Conservation (phyloP, 345 rosid genomes). For the Atalantia buxifolia region DNA sequence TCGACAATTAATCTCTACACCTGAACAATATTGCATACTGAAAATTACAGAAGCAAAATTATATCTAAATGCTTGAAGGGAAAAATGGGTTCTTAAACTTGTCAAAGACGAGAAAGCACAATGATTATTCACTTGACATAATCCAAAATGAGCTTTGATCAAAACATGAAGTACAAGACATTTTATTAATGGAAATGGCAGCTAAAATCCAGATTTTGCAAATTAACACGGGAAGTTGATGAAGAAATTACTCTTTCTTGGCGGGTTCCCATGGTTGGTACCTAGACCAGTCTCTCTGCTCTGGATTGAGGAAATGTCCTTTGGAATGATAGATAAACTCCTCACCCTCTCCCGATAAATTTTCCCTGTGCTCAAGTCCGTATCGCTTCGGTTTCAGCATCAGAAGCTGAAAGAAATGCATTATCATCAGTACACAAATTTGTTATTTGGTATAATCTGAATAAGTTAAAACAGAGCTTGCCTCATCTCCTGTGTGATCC, state of each 20-base stretch:
- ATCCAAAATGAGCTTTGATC: not conserved
- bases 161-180: not conserved
- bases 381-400: slow-evolving; percentile 90
- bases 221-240: not conserved
- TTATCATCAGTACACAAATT: not conserved
- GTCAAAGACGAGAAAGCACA: not conserved
- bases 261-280: slow-evolving; percentile 89
- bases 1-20: not conserved
- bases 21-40: not conserved
- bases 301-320: slow-evolving; percentile 92
- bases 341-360: slow-evolving; percentile 90
- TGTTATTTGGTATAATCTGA: not conserved
- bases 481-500: slow-evolving; percentile 98
- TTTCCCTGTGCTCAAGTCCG: slow-evolving; percentile 82
- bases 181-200: slow-evolving; percentile 18
- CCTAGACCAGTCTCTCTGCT: slow-evolving; percentile 91
- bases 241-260: slow-evolving; percentile 41
- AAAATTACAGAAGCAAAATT: not conserved
- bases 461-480: slow-evolving; percentile 15
- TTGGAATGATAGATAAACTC: slow-evolving; percentile 83
- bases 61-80: not conserved
- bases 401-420: slow-evolving; percentile 58
- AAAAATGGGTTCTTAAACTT: not conserved
- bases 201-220: not conserved
- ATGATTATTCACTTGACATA: not conserved